Percentiles rank a stretch among this genome's conserved stretches.
phyloP scores from a whole-genome alignment of 208 protist genomes.

The Trypanosoma brucei region DNA sequence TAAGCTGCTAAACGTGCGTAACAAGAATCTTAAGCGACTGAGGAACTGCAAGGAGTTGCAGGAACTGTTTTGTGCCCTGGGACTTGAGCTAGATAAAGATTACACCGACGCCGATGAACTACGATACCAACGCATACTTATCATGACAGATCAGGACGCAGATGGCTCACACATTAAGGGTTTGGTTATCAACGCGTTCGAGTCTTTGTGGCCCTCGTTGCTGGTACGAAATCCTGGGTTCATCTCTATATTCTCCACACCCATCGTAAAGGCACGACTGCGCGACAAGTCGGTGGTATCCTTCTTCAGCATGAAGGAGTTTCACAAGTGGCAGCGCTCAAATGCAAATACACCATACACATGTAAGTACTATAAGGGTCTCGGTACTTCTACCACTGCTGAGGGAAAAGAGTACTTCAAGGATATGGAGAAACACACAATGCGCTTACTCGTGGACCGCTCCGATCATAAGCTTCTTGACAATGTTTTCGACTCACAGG shows the following conservation, averaged over 20 bases:
- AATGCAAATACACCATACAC: conserved; percentile 60
- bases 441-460: conserved; percentile 84
- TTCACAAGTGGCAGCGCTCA: conserved; percentile 91
- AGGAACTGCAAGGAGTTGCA: conserved; percentile 91
- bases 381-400: conserved; percentile 94
- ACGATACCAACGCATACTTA: conserved; percentile 99
- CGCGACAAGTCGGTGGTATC: conserved; percentile 67
- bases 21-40: conserved; percentile 90
- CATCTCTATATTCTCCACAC: conserved; percentile 98
- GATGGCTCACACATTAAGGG: conserved; percentile 99
- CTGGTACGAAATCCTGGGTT: conserved; percentile 86
- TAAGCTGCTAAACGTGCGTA: conserved; percentile 97
- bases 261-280: conserved; percentile 97
- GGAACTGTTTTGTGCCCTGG: conserved; percentile 83
- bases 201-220: conserved; percentile 98
- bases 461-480: conserved; percentile 94
- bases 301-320: conserved; percentile 99
- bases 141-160: conserved; percentile 99
- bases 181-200: conserved; percentile 99
- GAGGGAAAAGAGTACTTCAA: conserved; percentile 99
- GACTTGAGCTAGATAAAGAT: conserved; percentile 72
- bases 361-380: conserved; percentile 99
- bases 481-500: conserved; percentile 97
- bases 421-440: conserved; percentile 94
- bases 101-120: conserved; percentile 81